Percentiles rank a stretch among this genome's conserved stretches.
Evolutionary conservation across 2,329 filamentous ascomycete species (phyloP).

Genomic region (Cercospora sesami): DNA sequence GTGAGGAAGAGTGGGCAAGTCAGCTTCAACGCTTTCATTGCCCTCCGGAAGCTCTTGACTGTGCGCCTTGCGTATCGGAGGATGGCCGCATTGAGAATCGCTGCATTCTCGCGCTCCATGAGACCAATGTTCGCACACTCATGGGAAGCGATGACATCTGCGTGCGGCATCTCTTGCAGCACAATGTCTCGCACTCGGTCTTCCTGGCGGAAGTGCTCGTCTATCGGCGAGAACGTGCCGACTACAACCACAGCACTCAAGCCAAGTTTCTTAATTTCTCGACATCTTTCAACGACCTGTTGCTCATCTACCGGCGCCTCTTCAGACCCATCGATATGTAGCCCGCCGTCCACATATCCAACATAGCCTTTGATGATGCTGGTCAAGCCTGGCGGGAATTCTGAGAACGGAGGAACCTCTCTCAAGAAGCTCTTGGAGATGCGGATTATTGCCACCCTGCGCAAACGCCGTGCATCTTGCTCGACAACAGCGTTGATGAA

Average conservation of each 20-base stretch:
- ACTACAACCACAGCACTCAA: constrained; percentile 55
- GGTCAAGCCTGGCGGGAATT: constrained; percentile 36
- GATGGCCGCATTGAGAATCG: constrained; percentile 53
- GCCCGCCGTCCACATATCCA: constrained; percentile 52
- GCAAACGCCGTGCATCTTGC: constrained; percentile 49
- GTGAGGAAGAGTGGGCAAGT: constrained; percentile 53
- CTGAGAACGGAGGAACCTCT: constrained; percentile 37
- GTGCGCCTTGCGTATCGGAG: constrained; percentile 50
- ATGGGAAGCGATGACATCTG: constrained; percentile 55
- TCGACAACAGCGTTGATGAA: constrained; percentile 41
- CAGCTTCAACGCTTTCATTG: constrained; percentile 50
- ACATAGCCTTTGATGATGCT: constrained; percentile 38
- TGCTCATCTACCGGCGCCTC: constrained; percentile 46
- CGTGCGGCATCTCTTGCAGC: constrained; percentile 47
- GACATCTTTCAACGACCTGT: constrained; percentile 49
- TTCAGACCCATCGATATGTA: constrained; percentile 48
- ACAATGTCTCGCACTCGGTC: constrained; percentile 52
- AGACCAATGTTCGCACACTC: constrained; percentile 54
- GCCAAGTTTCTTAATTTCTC: constrained; percentile 46
- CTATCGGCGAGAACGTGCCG: constrained; percentile 60
- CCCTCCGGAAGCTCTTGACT: constrained; percentile 48
- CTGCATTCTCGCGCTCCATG: constrained; percentile 54
- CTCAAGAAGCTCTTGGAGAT: constrained; percentile 37
- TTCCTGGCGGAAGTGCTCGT: constrained; percentile 56
- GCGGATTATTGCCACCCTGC: constrained; percentile 55